Evolutionary conservation across 257 asterid genomes (phyloP), one percentile per base, ranked within the genome.

Genomic region (Penstemon barbatus): DNA sequence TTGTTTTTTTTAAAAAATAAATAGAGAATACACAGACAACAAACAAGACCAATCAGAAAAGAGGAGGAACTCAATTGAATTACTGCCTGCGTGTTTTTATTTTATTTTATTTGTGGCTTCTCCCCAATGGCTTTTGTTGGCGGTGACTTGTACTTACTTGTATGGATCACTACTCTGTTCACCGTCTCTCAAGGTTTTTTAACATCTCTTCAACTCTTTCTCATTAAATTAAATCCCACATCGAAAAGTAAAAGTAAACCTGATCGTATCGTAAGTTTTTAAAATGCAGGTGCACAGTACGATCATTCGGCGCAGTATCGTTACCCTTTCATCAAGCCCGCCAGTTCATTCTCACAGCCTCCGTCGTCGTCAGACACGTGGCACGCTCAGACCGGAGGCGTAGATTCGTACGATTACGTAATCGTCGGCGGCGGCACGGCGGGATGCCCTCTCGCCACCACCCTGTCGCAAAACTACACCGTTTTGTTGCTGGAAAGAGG

Each of bases 401-500:
- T 65, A 65, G 39, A 71, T 37, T n/a, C 77, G 0, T 91, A 74
- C 71, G 99, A 93, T 53, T 90, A 93, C 89, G 90, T 93, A 63
- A 74, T 90, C 10, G 89, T 88, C 10, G 99, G 99, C 10, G 99
- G 99, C 4, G 99, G 97, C 48, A 88, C 99, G 46, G 97, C 97
- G 15, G 99, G 99, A 0, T 93, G 99, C 76, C 97, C 98, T 4
- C 79, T 93, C 10, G 99, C 99, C 2, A 75, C 97, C 9, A 93
- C 99, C 0, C 82, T 93, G 52, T 88, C 99, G 2, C 86, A 69
- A 61, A 90, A 87, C 76, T 91, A 54, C 84, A 80, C 77, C 37
- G 99, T 93, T 10, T 69, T 93, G 77, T 40, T 93, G 59, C 80
- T 93, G 64, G 99, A 93, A 57, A 82, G 99, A 72, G 99, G 99